Conservation (phyloP, 2,329 filamentous ascomycete genomes). For the Lasiodiplodia citricola region DNA sequence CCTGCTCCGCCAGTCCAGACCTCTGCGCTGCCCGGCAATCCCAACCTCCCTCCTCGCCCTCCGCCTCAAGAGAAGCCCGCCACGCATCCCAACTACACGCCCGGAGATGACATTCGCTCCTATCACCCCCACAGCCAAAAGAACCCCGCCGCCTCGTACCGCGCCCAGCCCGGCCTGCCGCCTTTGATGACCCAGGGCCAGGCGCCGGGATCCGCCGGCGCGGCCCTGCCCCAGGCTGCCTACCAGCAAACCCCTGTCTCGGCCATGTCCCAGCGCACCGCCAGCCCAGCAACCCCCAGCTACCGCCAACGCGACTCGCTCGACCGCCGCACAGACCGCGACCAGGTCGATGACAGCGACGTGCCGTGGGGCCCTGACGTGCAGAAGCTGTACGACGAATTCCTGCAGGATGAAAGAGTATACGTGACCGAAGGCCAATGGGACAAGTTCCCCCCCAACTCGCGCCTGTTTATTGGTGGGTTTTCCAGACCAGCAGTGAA, state of each 20-base stretch:
- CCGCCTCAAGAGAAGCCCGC: conserved; percentile 56
- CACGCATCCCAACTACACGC: conserved; percentile 55
- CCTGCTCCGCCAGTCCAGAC: conserved; percentile 32
- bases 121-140: conserved; percentile 56
- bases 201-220: conserved; percentile 26
- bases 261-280: conserved; percentile 33
- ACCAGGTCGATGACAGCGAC: conserved; percentile 51
- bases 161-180: conserved; percentile 35
- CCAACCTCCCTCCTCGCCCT: conserved; percentile 53
- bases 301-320: conserved; percentile 37
- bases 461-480: conserved; percentile 81
- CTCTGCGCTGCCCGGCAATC: conserved; percentile 45
- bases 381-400: conserved; percentile 73
- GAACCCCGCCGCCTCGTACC: conserved; percentile 38
- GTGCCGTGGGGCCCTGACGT: conserved; percentile 61
- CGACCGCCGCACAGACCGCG: conserved; percentile 33
- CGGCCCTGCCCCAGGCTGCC: conserved; percentile 13
- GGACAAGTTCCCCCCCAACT: conserved; percentile 79
- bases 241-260: conserved; percentile 29
- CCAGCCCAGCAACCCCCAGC: conserved; percentile 38
- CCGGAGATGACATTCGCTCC: conserved; percentile 55
- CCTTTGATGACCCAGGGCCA: conserved; percentile 33
- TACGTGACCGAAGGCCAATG: conserved; percentile 80
- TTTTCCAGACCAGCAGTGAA: conserved; percentile 15
- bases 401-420: conserved; percentile 72